phyloP scores from a whole-genome alignment of 495 filamentous ascomycete species.

The Podospora pseudopauciseta region DNA sequence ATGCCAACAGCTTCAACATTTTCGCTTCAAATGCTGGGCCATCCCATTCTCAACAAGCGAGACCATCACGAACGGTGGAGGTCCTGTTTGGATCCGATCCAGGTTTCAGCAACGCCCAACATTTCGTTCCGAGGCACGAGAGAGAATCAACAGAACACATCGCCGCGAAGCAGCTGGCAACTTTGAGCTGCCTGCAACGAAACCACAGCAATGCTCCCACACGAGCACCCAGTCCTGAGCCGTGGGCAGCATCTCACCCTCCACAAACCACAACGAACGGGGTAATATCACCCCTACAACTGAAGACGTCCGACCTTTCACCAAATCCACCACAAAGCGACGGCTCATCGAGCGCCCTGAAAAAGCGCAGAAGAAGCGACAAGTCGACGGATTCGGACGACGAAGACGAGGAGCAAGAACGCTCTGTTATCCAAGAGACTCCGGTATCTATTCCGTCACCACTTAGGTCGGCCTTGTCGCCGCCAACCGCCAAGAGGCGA shows the following conservation, averaged over 20 bases:
- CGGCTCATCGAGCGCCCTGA: not conserved
- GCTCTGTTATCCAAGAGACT: not conserved
- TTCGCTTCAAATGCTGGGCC: not conserved
- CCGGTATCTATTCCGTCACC: not conserved
- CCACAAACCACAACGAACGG: slow-evolving; percentile 1
- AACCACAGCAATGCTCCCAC: slow-evolving; percentile 53
- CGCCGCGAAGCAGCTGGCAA: slow-evolving; percentile 50
- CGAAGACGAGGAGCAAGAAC: slow-evolving; percentile 16
- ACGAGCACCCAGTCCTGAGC: slow-evolving; percentile 54
- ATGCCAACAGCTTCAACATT: not conserved
- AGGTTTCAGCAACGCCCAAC: slow-evolving; percentile 42
- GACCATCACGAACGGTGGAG: slow-evolving; percentile 23
- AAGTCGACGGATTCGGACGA: slow-evolving; percentile 11
- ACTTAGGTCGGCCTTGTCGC: not conserved
- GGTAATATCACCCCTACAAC: slow-evolving; percentile 2
- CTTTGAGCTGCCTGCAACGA: slow-evolving; percentile 52
- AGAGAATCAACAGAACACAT: slow-evolving; percentile 39
- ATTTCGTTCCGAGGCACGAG: not conserved
- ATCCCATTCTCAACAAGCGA: not conserved
- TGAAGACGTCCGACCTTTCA: slow-evolving; percentile 6
- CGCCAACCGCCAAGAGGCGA: not conserved
- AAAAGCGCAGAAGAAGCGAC: slow-evolving; percentile 15
- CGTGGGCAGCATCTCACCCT: slow-evolving; percentile 35
- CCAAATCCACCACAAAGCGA: not conserved
- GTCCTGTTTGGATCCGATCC: slow-evolving; percentile 66